Evolutionary conservation across 2,329 filamentous ascomycete species (phyloP), one percentile per base, ranked within the genome.

Genomic region (Alternaria tenuissima): DNA sequence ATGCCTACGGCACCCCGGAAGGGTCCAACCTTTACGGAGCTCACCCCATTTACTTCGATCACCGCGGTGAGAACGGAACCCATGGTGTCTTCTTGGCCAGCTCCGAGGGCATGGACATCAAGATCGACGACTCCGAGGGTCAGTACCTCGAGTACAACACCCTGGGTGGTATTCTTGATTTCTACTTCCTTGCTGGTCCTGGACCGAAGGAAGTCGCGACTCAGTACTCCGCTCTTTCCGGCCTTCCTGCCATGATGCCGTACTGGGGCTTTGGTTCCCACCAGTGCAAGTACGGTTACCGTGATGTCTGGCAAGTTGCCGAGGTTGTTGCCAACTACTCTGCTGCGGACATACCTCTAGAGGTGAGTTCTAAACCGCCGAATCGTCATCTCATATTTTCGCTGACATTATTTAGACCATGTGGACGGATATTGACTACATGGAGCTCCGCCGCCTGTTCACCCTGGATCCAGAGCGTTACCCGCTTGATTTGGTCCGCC

Each of bases 101-200:
- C 58, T 73, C 72, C 2, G 66, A 69, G 41, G 76, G 77, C 34
- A 93, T 93, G 88, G 90, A 94, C 61, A 83, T 94, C 74, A 89
- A 89, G 67, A 88, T 94, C 75, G 86, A 92, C 73, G 85, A 87
- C 63, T 86, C 85, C 1, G 81, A 83, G 18, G 83, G 85, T 7
- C 88, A 93, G 71, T 92, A 88, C 60, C 84, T 95, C 7, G 90
- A 94, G 76, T 94, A 93, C 80, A 92, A 93, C 73, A 86, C 87
- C 1, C 81, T 94, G 0, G 91, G 92, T 12, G 92, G 92, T n/a
- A 84, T 93, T n/a, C 73, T 94, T 3, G 92, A 94, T 76, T 74
- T 85, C n/a, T 85, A 85, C 71, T 85, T 85, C 71, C 61, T 85
- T 16, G 76, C 82, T 20, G 83, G 83, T 8, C 82, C 82, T 4